Conservation (phyloP, 2,329 filamentous ascomycete genomes). For the Alternaria sp. region DNA sequence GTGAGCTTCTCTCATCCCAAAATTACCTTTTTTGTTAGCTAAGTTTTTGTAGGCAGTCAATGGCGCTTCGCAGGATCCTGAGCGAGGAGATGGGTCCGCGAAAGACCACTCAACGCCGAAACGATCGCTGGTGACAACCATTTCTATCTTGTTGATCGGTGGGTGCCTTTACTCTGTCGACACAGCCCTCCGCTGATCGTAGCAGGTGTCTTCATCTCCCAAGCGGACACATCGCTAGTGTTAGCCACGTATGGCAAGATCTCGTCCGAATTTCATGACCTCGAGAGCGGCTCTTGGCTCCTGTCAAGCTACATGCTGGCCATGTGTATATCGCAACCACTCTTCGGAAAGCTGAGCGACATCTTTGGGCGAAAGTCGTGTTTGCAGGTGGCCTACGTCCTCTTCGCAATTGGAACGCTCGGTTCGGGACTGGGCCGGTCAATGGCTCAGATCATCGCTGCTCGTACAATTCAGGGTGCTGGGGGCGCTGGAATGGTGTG, state of each 20-base stretch:
- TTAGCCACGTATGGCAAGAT: not conserved
- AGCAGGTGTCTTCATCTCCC: not conserved
- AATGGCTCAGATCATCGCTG: constrained; percentile 40
- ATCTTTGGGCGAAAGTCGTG: not conserved
- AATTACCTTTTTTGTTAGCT: not conserved
- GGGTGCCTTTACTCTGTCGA: not conserved
- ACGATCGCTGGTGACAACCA: not conserved
- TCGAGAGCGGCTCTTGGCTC: not conserved
- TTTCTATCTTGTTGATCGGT: not conserved
- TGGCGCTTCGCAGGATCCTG: not conserved
- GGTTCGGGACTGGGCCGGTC: constrained; percentile 1
- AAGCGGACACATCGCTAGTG: not conserved
- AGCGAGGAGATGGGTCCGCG: not conserved
- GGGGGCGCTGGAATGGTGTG: constrained; percentile 70
- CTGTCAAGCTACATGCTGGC: not conserved
- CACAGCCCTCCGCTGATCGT: not conserved
- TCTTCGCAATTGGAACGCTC: not conserved
- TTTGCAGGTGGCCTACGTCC: not conserved
- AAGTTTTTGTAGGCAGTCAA: not conserved
- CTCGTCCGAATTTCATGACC: not conserved
- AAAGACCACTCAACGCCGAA: not conserved
- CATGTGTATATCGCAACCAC: not conserved
- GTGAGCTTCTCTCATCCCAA: not conserved
- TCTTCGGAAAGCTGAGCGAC: not conserved
- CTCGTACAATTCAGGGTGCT: constrained; percentile 66